Conservation (phyloP, 257 asterid species). For the Solanum paucissectum region DNA sequence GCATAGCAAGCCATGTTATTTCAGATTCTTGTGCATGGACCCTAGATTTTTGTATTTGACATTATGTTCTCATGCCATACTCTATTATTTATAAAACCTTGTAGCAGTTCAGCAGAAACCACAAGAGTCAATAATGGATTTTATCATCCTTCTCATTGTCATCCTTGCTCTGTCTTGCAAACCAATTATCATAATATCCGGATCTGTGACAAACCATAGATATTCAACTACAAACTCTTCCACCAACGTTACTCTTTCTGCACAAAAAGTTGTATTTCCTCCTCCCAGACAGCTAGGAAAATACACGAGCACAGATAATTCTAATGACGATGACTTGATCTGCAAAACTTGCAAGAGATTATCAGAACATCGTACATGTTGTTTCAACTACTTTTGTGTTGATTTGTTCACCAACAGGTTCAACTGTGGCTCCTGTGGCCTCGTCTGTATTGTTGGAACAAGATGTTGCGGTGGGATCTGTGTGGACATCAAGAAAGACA, state of each 20-base stretch:
- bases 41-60: background rate
- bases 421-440: background rate
- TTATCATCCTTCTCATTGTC: background rate
- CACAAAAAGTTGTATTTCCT: background rate
- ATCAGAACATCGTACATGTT: background rate
- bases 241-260: background rate
- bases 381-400: background rate
- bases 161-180: background rate
- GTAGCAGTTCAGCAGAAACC: background rate
- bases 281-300: background rate
- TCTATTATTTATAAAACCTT: background rate
- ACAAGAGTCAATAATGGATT: background rate
- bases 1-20: background rate
- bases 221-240: background rate
- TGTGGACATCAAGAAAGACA: background rate
- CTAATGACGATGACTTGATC: background rate
- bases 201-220: background rate
- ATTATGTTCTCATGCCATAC: background rate
- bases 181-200: background rate
- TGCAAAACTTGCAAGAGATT: background rate
- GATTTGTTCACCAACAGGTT: background rate
- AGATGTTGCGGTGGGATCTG: background rate
- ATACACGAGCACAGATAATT: background rate
- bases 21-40: constrained; percentile 1
- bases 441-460: background rate